Evolutionary conservation across 257 asterid genomes (phyloP).

Genomic region (Asclepias syriaca): DNA sequence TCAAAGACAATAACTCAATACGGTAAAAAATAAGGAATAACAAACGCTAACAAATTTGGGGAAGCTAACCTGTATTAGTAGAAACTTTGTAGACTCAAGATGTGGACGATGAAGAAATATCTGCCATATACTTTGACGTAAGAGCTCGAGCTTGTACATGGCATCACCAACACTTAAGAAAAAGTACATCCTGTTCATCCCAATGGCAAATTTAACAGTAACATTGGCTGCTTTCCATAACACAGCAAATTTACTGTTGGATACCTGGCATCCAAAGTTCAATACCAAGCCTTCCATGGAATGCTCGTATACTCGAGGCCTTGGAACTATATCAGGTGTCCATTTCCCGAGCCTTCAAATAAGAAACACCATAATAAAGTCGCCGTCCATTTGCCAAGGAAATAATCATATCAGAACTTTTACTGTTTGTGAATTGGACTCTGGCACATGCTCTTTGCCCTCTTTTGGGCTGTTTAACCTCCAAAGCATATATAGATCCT

Average conservation of each 20-base stretch:
- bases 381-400: conserved; percentile 36
- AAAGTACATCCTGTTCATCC: conserved; percentile 11
- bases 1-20: too few species aligned
- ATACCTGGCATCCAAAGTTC: conserved; percentile 59
- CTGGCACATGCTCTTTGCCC: conserved; percentile 55
- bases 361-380: conserved; percentile 44
- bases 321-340: conserved; percentile 32
- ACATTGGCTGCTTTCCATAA: conserved; percentile 37
- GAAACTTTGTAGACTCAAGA: too few species aligned
- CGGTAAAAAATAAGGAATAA: too few species aligned
- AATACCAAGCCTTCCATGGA: conserved; percentile 39
- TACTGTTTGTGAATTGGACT: conserved; percentile 50
- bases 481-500: conserved; percentile 49
- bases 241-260: conserved; percentile 42
- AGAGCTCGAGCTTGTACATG: conserved; percentile 61
- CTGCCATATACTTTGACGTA: neutral
- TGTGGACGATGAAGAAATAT: too few species aligned
- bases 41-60: too few species aligned
- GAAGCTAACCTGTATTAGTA: too few species aligned
- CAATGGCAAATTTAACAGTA: conserved; percentile 42
- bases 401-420: conserved; percentile 41
- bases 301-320: conserved; percentile 21
- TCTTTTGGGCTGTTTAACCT: conserved; percentile 40
- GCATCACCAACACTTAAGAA: conserved; percentile 19
- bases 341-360: conserved; percentile 44